Base-by-base conservation (phyloP, 345 rosid species). In the Arabidopsis arenosa region DNA sequence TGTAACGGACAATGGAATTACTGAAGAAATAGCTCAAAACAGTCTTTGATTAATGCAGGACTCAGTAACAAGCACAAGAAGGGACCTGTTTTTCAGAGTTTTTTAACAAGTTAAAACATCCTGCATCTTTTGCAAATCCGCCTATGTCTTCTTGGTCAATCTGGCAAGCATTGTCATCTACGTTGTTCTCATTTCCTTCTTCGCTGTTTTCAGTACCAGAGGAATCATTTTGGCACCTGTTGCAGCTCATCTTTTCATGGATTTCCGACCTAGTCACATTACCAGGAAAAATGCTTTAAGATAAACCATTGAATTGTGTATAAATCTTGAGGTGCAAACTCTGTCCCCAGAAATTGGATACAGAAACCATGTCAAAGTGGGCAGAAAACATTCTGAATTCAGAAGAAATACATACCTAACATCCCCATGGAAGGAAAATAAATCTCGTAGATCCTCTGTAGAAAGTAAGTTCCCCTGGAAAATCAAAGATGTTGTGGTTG, bases 401-500 rank as follows among this genome's bases (percentile, higher is more conserved):
- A 26, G 33, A 10, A 44, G 70, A 28, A 47, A 37, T 14, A 45
- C 59, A 66, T 79, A 94, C 99, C 97, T 90, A 28, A 74, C 83
- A 79, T 83, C 85, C 75, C 88, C 96, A 33, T 81, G 86, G 83
- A 86, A 90, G 13, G 93, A 85, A 85, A 95, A 95, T 39, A 95
- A 83, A 79, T 92, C 97, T 36, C 97, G 84, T 72, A 92, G 75
- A 80, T 92, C 97, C 83, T 92, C 99, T 0, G 82, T 82, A 1
- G 99, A 95, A 81, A 95, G 90, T 66, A 78, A 79, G 73, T 87
- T 95, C 6, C 93, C 93, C 99, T 95, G 88, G 63, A 85, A 76
- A 57, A 43, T 43, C 55, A 68, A 74, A 48, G 26, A 79, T 53
- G 48, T 32, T 49, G 57, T 7, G 32, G 64, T 72, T 67, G 5